A percentile compares a stretch with the other conserved stretches of the same genome.
These are phyloP conservation scores for Scheffersomyces spartinae DNA, from an alignment of 805 yeast species.

Conservation along the genomic window DNA sequence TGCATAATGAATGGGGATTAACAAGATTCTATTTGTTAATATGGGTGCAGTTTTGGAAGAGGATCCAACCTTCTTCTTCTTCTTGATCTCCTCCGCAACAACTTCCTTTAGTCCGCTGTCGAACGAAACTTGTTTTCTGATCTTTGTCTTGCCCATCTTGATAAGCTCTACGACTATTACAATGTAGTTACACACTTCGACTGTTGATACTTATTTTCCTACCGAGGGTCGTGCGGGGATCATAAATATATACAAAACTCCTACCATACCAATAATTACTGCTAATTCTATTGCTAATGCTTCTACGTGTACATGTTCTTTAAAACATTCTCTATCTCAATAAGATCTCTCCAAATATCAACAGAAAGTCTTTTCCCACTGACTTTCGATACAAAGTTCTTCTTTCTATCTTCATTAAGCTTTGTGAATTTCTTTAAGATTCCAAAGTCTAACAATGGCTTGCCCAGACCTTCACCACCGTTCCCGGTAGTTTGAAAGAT, in stretches of 20 bases:
- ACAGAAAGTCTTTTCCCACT: slow-evolving; percentile 41
- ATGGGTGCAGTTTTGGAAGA: neutral
- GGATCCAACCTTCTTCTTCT: neutral
- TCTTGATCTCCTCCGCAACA: slow-evolving; percentile 3
- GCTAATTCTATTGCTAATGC: slow-evolving; percentile 1
- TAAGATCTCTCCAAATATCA: slow-evolving; percentile 60
- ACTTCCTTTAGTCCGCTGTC: slow-evolving; percentile 1
- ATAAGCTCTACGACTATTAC: neutral
- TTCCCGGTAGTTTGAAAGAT: slow-evolving; percentile 3
- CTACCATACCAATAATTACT: slow-evolving; percentile 1
- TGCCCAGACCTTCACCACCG: slow-evolving; percentile 7
- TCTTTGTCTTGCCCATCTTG: neutral
- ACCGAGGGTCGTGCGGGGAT: neutral
- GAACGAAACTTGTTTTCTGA: slow-evolving; percentile 12
- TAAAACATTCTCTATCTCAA: slow-evolving; percentile 38
- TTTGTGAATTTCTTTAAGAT: slow-evolving; percentile 41
- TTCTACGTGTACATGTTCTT: slow-evolving; percentile 10
- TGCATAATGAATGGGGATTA: too few species aligned
- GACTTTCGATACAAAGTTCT: slow-evolving; percentile 41
- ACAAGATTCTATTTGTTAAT: neutral
- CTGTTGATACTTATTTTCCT: neutral
- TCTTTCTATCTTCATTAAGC: slow-evolving; percentile 47
- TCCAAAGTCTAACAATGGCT: slow-evolving; percentile 58
- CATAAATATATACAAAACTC: neutral
- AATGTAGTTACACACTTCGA: neutral